A percentile compares a stretch with the other conserved stretches of the same genome.
phyloP scores from a whole-genome alignment of 2,329 filamentous ascomycete species.

The Stachybotrys chlorohalonatus region DNA sequence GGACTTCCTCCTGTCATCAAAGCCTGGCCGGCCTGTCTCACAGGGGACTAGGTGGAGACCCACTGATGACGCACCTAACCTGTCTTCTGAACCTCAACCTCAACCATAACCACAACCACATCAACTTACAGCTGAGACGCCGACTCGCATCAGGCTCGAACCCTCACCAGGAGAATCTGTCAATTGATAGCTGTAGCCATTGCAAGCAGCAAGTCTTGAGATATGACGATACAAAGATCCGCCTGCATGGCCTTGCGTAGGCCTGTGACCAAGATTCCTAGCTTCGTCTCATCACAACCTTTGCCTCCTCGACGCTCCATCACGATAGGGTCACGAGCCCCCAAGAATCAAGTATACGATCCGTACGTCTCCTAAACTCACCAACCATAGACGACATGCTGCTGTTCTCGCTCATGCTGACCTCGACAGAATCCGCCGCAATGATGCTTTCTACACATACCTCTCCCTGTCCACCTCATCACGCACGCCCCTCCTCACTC shows the following conservation, averaged over 20 bases:
- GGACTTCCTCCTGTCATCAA: no score
- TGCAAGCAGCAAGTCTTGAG: no score
- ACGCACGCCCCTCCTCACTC: constrained; percentile 45
- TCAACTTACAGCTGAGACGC: background rate
- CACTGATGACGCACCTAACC: background rate
- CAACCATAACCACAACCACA: no score
- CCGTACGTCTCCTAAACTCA: constrained; percentile 15
- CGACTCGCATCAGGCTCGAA: background rate
- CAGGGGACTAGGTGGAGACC: no score
- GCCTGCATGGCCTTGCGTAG: background rate
- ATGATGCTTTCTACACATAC: constrained; percentile 45
- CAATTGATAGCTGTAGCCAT: no score
- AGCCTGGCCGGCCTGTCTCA: no score
- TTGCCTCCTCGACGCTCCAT: constrained; percentile 10
- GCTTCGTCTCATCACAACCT: constrained; percentile 7
- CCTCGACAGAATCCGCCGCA: constrained; percentile 39
- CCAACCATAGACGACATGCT: background rate
- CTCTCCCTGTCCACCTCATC: constrained; percentile 45
- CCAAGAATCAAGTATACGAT: constrained; percentile 25
- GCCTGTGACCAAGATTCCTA: background rate
- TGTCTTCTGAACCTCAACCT: background rate
- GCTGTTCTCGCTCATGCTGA: background rate
- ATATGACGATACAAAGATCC: background rate
- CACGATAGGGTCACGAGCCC: background rate
- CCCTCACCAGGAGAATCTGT: no score